phyloP scores from a whole-genome alignment of 169 alveolate species.

The Perkinsus marinus region DNA sequence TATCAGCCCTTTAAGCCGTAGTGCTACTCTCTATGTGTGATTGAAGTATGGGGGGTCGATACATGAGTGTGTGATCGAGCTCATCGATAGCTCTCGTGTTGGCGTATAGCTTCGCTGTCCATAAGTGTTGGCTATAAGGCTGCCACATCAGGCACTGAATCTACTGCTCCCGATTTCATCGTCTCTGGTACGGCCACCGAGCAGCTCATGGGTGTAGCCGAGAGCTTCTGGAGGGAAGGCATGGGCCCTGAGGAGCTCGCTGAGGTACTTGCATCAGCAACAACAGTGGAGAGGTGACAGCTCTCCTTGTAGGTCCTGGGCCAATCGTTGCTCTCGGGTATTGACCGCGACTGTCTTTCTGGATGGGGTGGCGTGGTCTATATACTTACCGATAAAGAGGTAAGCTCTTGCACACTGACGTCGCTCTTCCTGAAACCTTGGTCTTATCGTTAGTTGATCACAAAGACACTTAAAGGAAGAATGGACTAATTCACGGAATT shows the following conservation, averaged over 20 bases:
- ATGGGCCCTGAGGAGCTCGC: slow-evolving; percentile 52
- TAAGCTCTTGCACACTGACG: neutral
- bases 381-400: slow-evolving; percentile 41
- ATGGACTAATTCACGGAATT: slow-evolving; percentile 30
- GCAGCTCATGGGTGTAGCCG: slow-evolving; percentile 55
- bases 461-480: slow-evolving; percentile 50
- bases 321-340: slow-evolving; percentile 46
- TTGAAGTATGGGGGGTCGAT: no score
- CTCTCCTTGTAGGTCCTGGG: neutral
- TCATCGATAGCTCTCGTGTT: no score
- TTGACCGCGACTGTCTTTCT: slow-evolving; percentile 53
- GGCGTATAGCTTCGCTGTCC: no score
- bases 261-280: slow-evolving; percentile 33
- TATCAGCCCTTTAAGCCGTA: no score
- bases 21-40: no score
- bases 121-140: no score
- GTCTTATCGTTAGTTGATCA: neutral
- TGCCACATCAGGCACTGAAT: slow-evolving; percentile 28
- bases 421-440: neutral
- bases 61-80: no score
- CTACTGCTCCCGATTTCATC: slow-evolving; percentile 14
- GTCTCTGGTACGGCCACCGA: slow-evolving; percentile 57
- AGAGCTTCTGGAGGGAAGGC: slow-evolving; percentile 48
- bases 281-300: neutral
- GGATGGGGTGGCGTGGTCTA: slow-evolving; percentile 54